These are phyloP conservation scores for Fusarium chaquense DNA, from an alignment of 2,329 filamentous ascomycete genomes.

Conservation along the genomic window DNA sequence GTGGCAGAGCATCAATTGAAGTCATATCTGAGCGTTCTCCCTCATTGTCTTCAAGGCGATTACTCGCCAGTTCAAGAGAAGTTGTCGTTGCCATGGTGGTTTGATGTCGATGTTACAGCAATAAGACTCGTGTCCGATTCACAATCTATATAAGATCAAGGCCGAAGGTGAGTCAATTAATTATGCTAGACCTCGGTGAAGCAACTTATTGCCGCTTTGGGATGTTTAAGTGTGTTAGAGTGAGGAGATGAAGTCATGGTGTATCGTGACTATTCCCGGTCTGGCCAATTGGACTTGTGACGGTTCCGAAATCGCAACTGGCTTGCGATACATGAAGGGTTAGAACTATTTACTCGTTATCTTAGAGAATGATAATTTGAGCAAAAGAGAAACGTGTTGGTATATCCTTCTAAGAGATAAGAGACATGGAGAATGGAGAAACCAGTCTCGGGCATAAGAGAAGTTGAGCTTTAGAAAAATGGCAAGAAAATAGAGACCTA, in stretches of 20 bases:
- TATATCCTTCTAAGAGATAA: background rate
- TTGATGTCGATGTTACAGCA: background rate
- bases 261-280: constrained; percentile 8
- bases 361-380: background rate
- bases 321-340: background rate
- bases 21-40: background rate
- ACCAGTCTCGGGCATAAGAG: background rate
- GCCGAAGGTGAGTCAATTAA: constrained; percentile 14
- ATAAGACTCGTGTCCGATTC: too few relatives aligned
- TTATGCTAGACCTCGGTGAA: constrained; percentile 26
- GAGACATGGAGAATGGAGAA: background rate
- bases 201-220: constrained; percentile 19
- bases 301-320: constrained; percentile 42
- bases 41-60: constrained; percentile 7
- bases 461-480: background rate
- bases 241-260: constrained; percentile 31
- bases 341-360: background rate
- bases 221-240: constrained; percentile 13
- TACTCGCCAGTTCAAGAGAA: constrained; percentile 31
- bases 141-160: background rate
- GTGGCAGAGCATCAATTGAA: constrained; percentile 43
- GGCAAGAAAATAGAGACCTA: background rate
- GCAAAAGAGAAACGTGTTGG: background rate
- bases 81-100: constrained; percentile 20
- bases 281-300: constrained; percentile 27